Evolutionary conservation across 352 stramenopile genomes (phyloP).

Genomic region (Phytophthora sansomeana): DNA sequence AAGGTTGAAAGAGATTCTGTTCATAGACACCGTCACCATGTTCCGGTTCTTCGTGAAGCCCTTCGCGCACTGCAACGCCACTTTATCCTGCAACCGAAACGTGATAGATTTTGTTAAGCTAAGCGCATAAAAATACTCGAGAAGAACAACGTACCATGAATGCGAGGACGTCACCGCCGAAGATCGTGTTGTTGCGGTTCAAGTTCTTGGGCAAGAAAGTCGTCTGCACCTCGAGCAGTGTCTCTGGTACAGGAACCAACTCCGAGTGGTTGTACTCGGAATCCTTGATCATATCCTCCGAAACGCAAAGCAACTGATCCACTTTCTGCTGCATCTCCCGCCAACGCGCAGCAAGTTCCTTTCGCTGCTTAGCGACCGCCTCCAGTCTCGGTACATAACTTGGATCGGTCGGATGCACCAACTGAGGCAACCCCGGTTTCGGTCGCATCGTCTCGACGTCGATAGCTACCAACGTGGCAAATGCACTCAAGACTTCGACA

Average conservation of each 20-base stretch:
- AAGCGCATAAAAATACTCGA: not conserved
- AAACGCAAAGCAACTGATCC: slow-evolving; percentile 58
- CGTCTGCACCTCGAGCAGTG: slow-evolving; percentile 70
- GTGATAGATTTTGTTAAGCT: not conserved
- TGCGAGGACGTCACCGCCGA: slow-evolving; percentile 63
- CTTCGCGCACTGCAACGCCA: slow-evolving; percentile 62
- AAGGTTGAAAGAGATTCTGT: slow-evolving; percentile 75
- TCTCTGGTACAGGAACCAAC: slow-evolving; percentile 59
- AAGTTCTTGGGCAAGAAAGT: slow-evolving; percentile 76
- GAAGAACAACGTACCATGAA: slow-evolving; percentile 42
- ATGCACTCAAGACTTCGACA: slow-evolving; percentile 61
- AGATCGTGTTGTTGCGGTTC: slow-evolving; percentile 79
- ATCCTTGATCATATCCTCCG: slow-evolving; percentile 62
- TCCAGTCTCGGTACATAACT: slow-evolving; percentile 54
- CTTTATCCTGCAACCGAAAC: slow-evolving; percentile 46
- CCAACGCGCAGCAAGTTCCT: slow-evolving; percentile 60
- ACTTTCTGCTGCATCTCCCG: slow-evolving; percentile 67
- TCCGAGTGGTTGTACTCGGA: slow-evolving; percentile 36
- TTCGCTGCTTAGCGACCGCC: slow-evolving; percentile 58
- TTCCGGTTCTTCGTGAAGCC: slow-evolving; percentile 72
- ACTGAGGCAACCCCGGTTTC: slow-evolving; percentile 47
- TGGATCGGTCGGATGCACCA: slow-evolving; percentile 47
- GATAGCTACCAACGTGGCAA: slow-evolving; percentile 68
- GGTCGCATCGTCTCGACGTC: slow-evolving; percentile 60
- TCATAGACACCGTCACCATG: slow-evolving; percentile 73